Base-by-base conservation (phyloP, 768 basidiomycete species). In the Lentinula edodes region DNA sequence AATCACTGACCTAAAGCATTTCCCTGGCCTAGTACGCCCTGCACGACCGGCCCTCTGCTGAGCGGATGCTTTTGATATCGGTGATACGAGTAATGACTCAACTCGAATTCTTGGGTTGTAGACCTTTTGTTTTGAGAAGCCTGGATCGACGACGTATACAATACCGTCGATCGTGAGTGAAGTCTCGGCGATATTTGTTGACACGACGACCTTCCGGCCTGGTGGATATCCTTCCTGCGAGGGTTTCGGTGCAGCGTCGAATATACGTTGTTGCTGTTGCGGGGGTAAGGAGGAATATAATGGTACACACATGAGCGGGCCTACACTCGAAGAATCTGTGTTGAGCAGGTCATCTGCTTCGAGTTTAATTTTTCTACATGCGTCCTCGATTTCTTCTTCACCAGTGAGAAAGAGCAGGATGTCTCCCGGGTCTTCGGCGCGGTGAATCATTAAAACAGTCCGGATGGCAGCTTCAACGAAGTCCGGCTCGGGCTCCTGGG, bases 61-160 rank as follows among this genome's bases (percentile, higher is more conserved):
- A 5, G 96, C 96, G 0, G 91, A 93, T 1, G 95, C 97, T 73
- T 98, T 98, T 34, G 93, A 96, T 67, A 98, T 99, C 0, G 95
- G 95, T 56, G 90, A 89, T 48, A 98, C 95, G 16, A 98, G 77
- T 58, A 99, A 77, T 63, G 89, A 90, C 77, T 99, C 96, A 18
- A 98, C 96, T 52, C 96, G 88, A 62, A 98, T 97, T 35, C 96
- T 84, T 0, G 96, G 97, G 72, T 98, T 98, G 78, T 98, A 99
- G 53, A 98, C 90, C 71, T 96, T 98, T 75, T 98, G 96, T 75
- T 99, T 96, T 38, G 91, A 95, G 77, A 98, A 97, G 1, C 95
- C 95, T 0, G 95, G 93, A 69, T 98, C 96, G 51, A 98, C 95
- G 61, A 98, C 96, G 68, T 98, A 99, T n/a, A 99, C 95, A 68